Evolutionary conservation across 176 grass and related monocot genomes (phyloP).

Genomic region (Lolium multiflorum): DNA sequence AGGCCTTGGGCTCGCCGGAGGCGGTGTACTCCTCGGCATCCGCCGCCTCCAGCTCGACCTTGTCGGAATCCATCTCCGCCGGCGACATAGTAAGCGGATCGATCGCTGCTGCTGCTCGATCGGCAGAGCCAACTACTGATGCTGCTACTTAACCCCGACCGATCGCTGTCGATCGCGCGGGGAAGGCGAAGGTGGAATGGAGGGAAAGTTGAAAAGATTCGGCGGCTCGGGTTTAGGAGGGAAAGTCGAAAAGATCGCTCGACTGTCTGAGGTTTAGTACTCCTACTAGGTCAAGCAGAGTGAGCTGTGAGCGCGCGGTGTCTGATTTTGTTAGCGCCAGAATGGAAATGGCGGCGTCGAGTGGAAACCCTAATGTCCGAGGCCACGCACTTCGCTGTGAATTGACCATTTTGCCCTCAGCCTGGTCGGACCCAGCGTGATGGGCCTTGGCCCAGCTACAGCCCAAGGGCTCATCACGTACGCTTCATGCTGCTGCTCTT

Average conservation of each 20-base stretch:
- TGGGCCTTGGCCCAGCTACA: not conserved
- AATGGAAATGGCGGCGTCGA: conserved; percentile 29
- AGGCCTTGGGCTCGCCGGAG: conserved; percentile 63
- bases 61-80: conserved; percentile 1
- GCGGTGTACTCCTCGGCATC: conserved; percentile 28
- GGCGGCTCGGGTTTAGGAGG: conserved; percentile 17
- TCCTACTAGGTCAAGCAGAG: conserved; percentile 2
- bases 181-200: not conserved
- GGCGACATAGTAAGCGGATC: not conserved
- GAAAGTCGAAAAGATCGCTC: too few relatives aligned
- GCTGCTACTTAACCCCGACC: not conserved
- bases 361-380: conserved; percentile 24
- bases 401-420: not conserved
- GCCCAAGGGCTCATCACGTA: not conserved
- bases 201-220: not conserved
- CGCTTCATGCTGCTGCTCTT: not conserved
- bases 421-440: not conserved
- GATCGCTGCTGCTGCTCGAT: not conserved
- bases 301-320: not conserved
- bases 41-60: not conserved
- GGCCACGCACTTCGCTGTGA: not conserved
- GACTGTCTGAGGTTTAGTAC: not conserved
- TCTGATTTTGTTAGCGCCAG: not conserved
- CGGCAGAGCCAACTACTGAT: not conserved
- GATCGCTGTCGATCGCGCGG: not conserved